Evolutionary conservation across 345 rosid genomes (phyloP).

Genomic region (Passiflora organensis): DNA sequence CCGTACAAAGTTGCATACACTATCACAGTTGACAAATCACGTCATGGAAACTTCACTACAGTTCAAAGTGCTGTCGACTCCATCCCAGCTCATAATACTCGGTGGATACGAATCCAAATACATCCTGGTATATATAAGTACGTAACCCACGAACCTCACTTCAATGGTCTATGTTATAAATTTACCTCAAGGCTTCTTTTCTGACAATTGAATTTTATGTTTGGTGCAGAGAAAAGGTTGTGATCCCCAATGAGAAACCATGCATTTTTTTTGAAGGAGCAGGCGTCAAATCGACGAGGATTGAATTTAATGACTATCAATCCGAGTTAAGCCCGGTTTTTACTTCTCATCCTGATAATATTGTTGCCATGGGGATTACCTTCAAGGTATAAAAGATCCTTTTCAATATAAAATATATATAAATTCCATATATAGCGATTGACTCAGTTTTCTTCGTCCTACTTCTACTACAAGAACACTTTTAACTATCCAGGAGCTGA

Average conservation of each 20-base stretch:
- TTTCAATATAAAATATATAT: neutral
- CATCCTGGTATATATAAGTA: slow-evolving; percentile 28
- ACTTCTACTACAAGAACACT: slow-evolving; percentile 33
- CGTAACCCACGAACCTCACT: neutral
- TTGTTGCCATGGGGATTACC: slow-evolving; percentile 22
- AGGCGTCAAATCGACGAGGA: slow-evolving; percentile 1
- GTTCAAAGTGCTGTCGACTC: slow-evolving; percentile 37
- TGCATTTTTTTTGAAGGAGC: slow-evolving; percentile 32
- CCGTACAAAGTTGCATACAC: slow-evolving; percentile 1
- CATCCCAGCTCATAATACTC: slow-evolving; percentile 18
- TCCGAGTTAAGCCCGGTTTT: slow-evolving; percentile 22
- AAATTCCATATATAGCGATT: neutral
- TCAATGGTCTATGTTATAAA: too few relatives aligned
- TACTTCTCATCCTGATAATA: slow-evolving; percentile 16
- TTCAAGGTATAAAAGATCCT: slow-evolving; percentile 13
- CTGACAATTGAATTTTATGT: too few relatives aligned
- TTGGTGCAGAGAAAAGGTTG: slow-evolving; percentile 24
- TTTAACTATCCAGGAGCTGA: slow-evolving; percentile 7
- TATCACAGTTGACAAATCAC: slow-evolving; percentile 23
- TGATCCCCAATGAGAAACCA: slow-evolving; percentile 9
- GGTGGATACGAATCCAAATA: slow-evolving; percentile 32
- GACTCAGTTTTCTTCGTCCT: too few relatives aligned
- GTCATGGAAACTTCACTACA: slow-evolving; percentile 19
- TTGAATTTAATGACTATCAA: slow-evolving; percentile 26
- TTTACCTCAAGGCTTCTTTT: neutral